phyloP scores from a whole-genome alignment of 1,284 basidiomycete species.

The Rhodotorula sp. region DNA sequence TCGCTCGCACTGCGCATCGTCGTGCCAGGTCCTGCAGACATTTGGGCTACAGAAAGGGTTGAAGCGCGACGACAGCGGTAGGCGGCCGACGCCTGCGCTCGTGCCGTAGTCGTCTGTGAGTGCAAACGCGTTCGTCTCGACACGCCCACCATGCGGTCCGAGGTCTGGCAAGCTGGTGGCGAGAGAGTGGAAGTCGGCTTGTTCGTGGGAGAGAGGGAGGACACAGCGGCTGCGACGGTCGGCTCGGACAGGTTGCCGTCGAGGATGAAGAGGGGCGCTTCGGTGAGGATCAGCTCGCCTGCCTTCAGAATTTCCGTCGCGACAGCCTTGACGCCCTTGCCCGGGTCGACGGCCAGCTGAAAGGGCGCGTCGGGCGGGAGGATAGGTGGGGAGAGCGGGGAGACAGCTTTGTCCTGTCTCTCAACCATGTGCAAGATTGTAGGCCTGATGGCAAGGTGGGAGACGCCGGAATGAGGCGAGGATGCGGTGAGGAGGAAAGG shows the following conservation, averaged over 20 bases:
- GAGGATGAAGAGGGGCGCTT: not conserved
- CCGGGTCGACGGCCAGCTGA: not conserved
- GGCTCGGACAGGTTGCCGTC: not conserved
- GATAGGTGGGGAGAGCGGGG: too few species aligned
- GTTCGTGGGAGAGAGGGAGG: not conserved
- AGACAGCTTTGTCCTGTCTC: too few species aligned
- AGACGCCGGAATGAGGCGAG: too few species aligned
- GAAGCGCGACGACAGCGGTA: not conserved
- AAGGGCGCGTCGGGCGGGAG: not conserved
- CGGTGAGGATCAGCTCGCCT: not conserved
- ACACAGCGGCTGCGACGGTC: not conserved
- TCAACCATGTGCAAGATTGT: too few species aligned
- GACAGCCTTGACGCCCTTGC: not conserved
- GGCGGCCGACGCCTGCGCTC: not conserved
- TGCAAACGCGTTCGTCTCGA: not conserved
- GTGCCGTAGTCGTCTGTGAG: not conserved
- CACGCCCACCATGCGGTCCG: not conserved
- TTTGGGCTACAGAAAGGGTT: not conserved
- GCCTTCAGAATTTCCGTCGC: not conserved
- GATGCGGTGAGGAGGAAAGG: too few species aligned
- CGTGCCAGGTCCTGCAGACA: not conserved
- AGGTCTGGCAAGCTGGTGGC: not conserved
- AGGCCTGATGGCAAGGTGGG: too few species aligned
- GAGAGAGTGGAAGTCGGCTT: not conserved
- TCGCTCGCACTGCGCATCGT: too few species aligned